Evolutionary conservation across 2,329 filamentous ascomycete species (phyloP).

Genomic region (Botrytis tulipae): DNA sequence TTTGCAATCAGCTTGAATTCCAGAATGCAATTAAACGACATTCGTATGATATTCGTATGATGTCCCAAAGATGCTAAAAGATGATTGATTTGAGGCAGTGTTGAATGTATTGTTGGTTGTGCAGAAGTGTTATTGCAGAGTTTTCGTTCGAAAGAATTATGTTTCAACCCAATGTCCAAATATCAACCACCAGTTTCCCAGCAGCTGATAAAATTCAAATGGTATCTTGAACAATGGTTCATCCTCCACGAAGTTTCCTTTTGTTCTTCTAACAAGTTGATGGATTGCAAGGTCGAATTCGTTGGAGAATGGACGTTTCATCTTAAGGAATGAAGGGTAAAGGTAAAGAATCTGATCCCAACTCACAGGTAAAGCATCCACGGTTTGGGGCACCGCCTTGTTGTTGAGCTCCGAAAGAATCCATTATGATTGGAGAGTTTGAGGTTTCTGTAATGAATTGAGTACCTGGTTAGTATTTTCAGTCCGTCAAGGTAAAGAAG

Average conservation of each 20-base stretch:
- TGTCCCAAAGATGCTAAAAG: not conserved
- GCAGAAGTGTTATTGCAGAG: not conserved
- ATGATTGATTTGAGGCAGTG: not conserved
- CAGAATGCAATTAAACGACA: not conserved
- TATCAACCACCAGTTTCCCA: not conserved
- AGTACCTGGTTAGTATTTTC: constrained; percentile 18
- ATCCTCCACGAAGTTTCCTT: not conserved
- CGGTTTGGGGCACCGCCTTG: constrained; percentile 38
- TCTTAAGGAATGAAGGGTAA: constrained; percentile 26
- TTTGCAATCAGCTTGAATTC: constrained; percentile 28
- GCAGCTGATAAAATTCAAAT: not conserved
- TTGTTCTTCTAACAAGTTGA: not conserved
- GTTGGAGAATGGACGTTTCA: not conserved
- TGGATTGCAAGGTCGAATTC: not conserved
- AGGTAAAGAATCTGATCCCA: constrained; percentile 14
- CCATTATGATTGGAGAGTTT: constrained; percentile 32
- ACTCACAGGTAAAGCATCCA: constrained; percentile 54
- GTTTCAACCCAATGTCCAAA: not conserved
- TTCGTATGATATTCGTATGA: not conserved
- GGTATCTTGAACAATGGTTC: not conserved
- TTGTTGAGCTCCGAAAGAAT: constrained; percentile 31
- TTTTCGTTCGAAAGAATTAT: not conserved
- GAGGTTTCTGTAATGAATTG: constrained; percentile 22
- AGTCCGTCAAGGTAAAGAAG: not conserved
- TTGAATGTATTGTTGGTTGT: not conserved